Evolutionary conservation across 179 eudicot genomes (phyloP).

Genomic region (Nepenthes alata): DNA sequence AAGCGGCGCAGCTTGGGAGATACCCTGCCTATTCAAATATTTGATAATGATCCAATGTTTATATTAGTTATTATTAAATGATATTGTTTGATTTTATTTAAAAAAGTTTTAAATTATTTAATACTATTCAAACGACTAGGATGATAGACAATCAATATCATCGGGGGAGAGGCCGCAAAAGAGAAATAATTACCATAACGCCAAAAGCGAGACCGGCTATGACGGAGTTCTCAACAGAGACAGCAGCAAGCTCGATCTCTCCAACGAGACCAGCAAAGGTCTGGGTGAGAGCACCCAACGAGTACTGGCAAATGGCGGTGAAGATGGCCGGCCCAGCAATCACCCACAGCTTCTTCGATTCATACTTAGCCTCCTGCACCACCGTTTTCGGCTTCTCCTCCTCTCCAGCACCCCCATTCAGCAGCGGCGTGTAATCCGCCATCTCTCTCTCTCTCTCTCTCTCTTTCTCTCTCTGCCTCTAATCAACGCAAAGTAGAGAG

Average conservation of each 20-base stretch:
- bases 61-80: too few species aligned
- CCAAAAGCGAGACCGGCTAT: conserved; percentile 60
- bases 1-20: too few species aligned
- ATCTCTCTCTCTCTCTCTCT: neutral
- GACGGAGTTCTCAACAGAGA: conserved; percentile 54
- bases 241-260: conserved; percentile 56
- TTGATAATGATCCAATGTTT: too few species aligned
- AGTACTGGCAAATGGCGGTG: conserved; percentile 52
- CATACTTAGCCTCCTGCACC: conserved; percentile 20
- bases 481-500: too few species aligned
- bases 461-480: too few species aligned
- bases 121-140: too few species aligned
- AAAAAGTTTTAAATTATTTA: too few species aligned
- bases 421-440: neutral
- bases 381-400: neutral
- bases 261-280: conserved; percentile 50
- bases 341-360: conserved; percentile 50
- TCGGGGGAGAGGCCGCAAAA: too few species aligned
- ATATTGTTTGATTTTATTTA: too few species aligned
- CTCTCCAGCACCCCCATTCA: neutral
- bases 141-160: too few species aligned
- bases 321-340: conserved; percentile 62
- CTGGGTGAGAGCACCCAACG: conserved; percentile 58
- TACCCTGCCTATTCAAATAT: too few species aligned
- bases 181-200: conserved; percentile 31